Percentiles rank a stretch among this genome's conserved stretches.
Conservation (phyloP, 441 rosid species). For the Pelargonium australe region DNA sequence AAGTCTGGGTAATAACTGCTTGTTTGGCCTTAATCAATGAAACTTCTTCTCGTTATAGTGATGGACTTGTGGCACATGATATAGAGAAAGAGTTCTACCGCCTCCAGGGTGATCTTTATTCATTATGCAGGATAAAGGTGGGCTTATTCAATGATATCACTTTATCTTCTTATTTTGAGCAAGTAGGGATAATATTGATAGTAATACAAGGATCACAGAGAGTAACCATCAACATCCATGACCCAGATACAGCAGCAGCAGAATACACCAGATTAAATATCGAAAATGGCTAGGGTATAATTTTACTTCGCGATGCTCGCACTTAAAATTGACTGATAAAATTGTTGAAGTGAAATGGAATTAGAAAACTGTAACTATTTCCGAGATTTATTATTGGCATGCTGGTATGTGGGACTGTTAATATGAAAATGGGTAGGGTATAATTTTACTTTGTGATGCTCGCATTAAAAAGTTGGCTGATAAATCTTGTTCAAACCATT, state of each 20-base stretch:
- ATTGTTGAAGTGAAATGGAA: constrained; percentile 10
- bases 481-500: constrained; percentile 12
- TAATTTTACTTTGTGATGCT: constrained; percentile 2
- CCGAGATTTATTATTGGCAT: constrained; percentile 10
- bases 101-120: constrained; percentile 93
- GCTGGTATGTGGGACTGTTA: constrained; percentile 8
- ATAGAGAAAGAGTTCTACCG: constrained; percentile 90
- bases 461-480: neutral
- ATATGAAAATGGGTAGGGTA: too few relatives aligned
- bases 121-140: constrained; percentile 87
- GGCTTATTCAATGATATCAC: neutral
- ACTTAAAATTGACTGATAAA: neutral
- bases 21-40: constrained; percentile 70
- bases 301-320: neutral
- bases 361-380: neutral
- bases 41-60: constrained; percentile 62
- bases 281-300: too few relatives aligned
- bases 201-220: too few relatives aligned
- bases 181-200: too few relatives aligned
- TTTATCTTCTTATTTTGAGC: too few relatives aligned
- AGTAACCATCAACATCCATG: too few relatives aligned
- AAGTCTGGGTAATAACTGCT: constrained; percentile 96
- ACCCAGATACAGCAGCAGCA: too few relatives aligned
- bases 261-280: too few relatives aligned
- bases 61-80: constrained; percentile 62